Percentiles rank a stretch among this genome's conserved stretches.
These are phyloP conservation scores for Phytophthora pisi DNA, from an alignment of 352 stramenopile species.

Conservation along the genomic window DNA sequence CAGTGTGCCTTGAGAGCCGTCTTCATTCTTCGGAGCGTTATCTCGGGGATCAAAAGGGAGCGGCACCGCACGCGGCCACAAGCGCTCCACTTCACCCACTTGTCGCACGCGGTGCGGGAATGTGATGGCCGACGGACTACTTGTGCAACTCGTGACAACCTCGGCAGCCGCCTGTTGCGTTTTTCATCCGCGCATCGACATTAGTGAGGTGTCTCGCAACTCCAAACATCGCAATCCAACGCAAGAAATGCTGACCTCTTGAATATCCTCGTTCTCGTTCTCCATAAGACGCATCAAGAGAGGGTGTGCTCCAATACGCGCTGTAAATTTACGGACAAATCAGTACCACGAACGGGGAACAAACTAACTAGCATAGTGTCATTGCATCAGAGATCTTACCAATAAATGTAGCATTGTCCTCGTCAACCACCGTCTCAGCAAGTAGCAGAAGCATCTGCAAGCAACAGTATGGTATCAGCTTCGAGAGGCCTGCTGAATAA, in stretches of 20 bases:
- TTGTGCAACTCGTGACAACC: constrained; percentile 70
- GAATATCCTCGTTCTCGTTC: constrained; percentile 73
- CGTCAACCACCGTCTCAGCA: constrained; percentile 64
- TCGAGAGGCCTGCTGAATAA: not conserved
- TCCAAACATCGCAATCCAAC: not conserved
- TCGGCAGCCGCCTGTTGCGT: constrained; percentile 57
- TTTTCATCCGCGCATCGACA: not conserved
- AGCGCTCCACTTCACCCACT: constrained; percentile 59
- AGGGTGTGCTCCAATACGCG: constrained; percentile 65
- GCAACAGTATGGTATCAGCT: not conserved
- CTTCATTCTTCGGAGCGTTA: constrained; percentile 22
- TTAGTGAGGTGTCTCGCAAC: not conserved
- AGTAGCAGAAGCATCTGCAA: constrained; percentile 37
- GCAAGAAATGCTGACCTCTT: constrained; percentile 50
- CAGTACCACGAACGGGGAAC: not conserved
- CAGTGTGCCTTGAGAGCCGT: constrained; percentile 32
- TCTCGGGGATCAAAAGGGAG: constrained; percentile 74
- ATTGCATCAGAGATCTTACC: constrained; percentile 36
- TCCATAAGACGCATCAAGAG: constrained; percentile 82
- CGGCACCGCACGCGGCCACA: constrained; percentile 56
- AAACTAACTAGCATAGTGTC: not conserved
- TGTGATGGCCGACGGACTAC: constrained; percentile 64
- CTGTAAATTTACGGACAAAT: constrained; percentile 28
- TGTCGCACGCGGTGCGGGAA: constrained; percentile 72
- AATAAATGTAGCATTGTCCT: constrained; percentile 83